A percentile compares a stretch with the other conserved stretches of the same genome.
Evolutionary conservation across 1,284 basidiomycete genomes (phyloP).

Genomic region (Rhodotorula mucilaginosa): DNA sequence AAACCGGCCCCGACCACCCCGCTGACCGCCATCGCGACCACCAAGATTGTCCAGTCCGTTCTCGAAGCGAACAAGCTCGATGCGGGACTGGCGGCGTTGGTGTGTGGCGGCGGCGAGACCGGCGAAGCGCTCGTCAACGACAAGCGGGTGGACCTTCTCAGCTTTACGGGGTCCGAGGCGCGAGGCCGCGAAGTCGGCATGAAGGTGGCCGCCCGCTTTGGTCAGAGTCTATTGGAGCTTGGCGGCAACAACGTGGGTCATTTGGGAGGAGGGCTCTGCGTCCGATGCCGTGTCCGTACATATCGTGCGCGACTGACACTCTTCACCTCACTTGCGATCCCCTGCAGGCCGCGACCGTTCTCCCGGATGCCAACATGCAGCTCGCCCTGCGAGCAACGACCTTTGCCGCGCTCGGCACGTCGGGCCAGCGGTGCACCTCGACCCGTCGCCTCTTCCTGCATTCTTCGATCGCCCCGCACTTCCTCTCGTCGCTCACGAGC

Average conservation of each 20-base stretch:
- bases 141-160: constrained; percentile 65
- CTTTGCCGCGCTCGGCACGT: constrained; percentile 91
- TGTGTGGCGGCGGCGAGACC: constrained; percentile 76
- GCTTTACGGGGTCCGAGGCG: constrained; percentile 88
- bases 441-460: constrained; percentile 88
- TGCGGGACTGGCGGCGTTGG: constrained; percentile 75
- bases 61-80: constrained; percentile 77
- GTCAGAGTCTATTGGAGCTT: constrained; percentile 72
- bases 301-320: not conserved
- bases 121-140: constrained; percentile 76
- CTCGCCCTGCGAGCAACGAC: constrained; percentile 84
- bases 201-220: constrained; percentile 74
- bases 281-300: too few species aligned
- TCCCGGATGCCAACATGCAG: constrained; percentile 86
- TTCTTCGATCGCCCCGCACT: constrained; percentile 68
- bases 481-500: constrained; percentile 69
- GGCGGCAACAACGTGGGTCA: constrained; percentile 77
- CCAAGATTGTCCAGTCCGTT: constrained; percentile 74
- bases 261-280: too few species aligned
- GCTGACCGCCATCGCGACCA: constrained; percentile 71
- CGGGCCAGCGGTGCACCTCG: constrained; percentile 91
- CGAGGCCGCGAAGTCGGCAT: constrained; percentile 80
- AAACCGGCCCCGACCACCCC: constrained; percentile 89
- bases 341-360: constrained; percentile 69
- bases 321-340: too few species aligned